Percentiles rank a stretch among this genome's conserved stretches.
These are phyloP conservation scores for Anthoceros angustus DNA, from an alignment of 225 moss, liverwort and hornwort genomes.

Conservation along the genomic window DNA sequence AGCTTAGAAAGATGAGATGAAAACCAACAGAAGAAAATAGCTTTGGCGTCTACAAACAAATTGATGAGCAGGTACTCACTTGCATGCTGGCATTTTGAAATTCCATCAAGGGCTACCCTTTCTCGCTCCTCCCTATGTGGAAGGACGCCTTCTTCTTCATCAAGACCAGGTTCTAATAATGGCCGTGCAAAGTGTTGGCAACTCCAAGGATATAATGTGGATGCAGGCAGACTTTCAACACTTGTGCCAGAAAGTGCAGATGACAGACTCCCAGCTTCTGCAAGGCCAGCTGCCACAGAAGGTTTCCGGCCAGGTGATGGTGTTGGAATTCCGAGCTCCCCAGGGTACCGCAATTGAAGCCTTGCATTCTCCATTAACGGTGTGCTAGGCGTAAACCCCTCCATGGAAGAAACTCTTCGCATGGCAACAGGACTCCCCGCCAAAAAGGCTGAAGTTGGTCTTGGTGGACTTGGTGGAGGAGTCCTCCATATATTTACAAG, in stretches of 20 bases:
- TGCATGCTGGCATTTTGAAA: constrained; percentile 65
- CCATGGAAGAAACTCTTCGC: constrained; percentile 83
- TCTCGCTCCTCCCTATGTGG: constrained; percentile 66
- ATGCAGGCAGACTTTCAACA: constrained; percentile 39
- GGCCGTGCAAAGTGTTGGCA: constrained; percentile 86
- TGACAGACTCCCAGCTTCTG: constrained; percentile 42
- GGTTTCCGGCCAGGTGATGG: constrained; percentile 43
- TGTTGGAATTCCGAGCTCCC: constrained; percentile 68
- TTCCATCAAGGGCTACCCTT: constrained; percentile 53
- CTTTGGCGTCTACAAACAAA: background rate
- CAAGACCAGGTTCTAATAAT: constrained; percentile 49
- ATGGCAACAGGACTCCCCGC: constrained; percentile 47
- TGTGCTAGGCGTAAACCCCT: constrained; percentile 44
- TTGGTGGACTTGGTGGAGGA: constrained; percentile 84
- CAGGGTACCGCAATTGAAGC: constrained; percentile 56
- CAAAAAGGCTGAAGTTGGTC: constrained; percentile 32
- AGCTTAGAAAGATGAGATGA: background rate
- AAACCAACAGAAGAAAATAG: too few species aligned
- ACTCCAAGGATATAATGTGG: constrained; percentile 80
- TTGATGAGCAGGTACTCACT: constrained; percentile 43
- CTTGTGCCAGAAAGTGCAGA: constrained; percentile 40
- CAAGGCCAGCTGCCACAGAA: constrained; percentile 33
- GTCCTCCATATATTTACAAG: constrained; percentile 80
- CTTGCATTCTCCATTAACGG: constrained; percentile 43
- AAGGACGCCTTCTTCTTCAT: constrained; percentile 74